These are phyloP conservation scores for Xylariaceae sp. DNA, from an alignment of 2,329 filamentous ascomycete species.

Conservation along the genomic window DNA sequence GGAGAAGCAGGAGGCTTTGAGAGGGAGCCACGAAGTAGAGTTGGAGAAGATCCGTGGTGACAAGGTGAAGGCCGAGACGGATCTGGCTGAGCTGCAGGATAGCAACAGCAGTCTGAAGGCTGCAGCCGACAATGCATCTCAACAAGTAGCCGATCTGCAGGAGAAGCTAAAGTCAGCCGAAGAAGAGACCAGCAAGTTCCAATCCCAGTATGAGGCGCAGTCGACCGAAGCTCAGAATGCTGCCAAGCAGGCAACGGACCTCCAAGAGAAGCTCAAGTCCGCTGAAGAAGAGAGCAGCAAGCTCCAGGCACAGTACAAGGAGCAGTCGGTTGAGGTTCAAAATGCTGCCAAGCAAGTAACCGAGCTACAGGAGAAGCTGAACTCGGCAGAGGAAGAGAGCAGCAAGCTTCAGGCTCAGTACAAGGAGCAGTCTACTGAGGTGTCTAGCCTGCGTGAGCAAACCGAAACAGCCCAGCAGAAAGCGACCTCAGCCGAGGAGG, in stretches of 20 bases:
- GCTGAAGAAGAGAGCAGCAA: slow-evolving; percentile 34
- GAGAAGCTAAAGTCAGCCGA: slow-evolving; percentile 36
- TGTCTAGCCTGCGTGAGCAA: slow-evolving; percentile 42
- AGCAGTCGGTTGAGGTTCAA: neutral
- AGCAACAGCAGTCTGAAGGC: slow-evolving; percentile 18
- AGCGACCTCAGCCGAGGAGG: slow-evolving; percentile 46
- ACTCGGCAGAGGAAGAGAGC: slow-evolving; percentile 31
- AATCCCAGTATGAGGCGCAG: slow-evolving; percentile 43
- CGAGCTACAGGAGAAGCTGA: slow-evolving; percentile 26
- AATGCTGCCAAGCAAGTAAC: neutral
- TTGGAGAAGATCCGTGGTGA: slow-evolving; percentile 29
- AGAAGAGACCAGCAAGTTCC: slow-evolving; percentile 37
- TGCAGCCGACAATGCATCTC: slow-evolving; percentile 5
- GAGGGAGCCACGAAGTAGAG: slow-evolving; percentile 31
- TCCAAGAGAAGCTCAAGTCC: slow-evolving; percentile 29
- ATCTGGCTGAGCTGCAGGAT: slow-evolving; percentile 38
- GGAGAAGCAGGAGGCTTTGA: slow-evolving; percentile 32
- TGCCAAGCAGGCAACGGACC: neutral
- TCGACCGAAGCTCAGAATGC: slow-evolving; percentile 32
- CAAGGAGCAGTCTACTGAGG: slow-evolving; percentile 41
- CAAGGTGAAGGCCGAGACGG: slow-evolving; percentile 36
- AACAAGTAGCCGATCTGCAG: slow-evolving; percentile 16
- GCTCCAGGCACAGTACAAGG: neutral
- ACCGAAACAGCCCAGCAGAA: slow-evolving; percentile 47
- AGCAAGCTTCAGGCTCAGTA: slow-evolving; percentile 42